Evolutionary conservation across 1,139 yeast genomes (phyloP).

Genomic region (Saccharomyces hybrid): DNA sequence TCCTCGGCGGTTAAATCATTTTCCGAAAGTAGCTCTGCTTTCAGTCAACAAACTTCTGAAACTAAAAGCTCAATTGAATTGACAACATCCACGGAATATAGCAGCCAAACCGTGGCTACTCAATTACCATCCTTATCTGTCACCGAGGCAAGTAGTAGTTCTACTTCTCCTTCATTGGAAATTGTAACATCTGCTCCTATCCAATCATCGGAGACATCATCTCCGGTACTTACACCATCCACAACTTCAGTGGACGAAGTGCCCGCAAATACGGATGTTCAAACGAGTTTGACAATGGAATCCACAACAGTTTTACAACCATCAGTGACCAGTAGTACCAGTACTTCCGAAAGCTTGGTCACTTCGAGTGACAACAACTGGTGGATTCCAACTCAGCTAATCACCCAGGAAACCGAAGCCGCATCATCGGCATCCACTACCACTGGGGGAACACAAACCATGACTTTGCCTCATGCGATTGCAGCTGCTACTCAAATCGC

Average conservation of each 20-base stretch:
- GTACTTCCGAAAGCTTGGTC: constrained; percentile 8
- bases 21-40: background rate
- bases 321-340: constrained; percentile 4
- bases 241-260: background rate
- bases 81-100: background rate
- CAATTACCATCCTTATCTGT: background rate
- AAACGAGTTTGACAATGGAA: background rate
- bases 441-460: constrained; percentile 37
- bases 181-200: background rate
- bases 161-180: background rate
- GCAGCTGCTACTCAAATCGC: constrained; percentile 35
- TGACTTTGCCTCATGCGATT: constrained; percentile 63
- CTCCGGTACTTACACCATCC: background rate
- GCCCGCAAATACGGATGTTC: background rate
- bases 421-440: constrained; percentile 24
- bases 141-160: background rate
- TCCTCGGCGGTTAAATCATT: background rate
- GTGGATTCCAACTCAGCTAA: constrained; percentile 34
- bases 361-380: constrained; percentile 22
- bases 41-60: background rate
- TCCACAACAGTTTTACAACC: constrained; percentile 6
- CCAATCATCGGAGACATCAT: background rate
- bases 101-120: background rate
- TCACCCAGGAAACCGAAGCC: constrained; percentile 23
- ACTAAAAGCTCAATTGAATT: background rate